These are phyloP conservation scores for Coccomyxa sp. DNA, from an alignment of 139 green algal genomes.

Conservation along the genomic window DNA sequence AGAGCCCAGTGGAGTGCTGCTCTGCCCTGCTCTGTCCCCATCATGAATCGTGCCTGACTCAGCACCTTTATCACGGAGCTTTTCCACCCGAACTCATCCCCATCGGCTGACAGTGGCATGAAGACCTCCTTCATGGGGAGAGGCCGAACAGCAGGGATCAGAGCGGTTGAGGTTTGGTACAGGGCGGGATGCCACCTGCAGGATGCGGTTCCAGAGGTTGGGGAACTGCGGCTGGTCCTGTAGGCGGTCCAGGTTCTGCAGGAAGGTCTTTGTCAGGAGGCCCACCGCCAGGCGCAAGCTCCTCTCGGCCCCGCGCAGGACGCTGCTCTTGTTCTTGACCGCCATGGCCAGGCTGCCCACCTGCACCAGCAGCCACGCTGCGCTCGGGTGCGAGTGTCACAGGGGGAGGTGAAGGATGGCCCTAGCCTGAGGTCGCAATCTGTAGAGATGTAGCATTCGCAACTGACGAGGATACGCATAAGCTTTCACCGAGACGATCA, in stretches of 20 bases:
- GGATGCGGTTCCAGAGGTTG: constrained; percentile 42
- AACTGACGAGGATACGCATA: too few relatives aligned
- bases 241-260: constrained; percentile 46
- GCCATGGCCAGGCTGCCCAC: constrained; percentile 32
- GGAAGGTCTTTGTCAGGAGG: constrained; percentile 64
- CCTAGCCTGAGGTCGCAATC: too few relatives aligned
- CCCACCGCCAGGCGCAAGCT: constrained; percentile 50
- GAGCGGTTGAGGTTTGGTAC: neutral
- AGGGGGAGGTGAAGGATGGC: too few relatives aligned
- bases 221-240: constrained; percentile 39
- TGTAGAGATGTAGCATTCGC: too few relatives aligned
- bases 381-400: too few relatives aligned
- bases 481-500: too few relatives aligned
- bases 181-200: constrained; percentile 15
- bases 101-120: neutral
- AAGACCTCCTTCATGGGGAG: neutral
- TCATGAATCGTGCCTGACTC: neutral
- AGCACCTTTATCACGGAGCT: constrained; percentile 18
- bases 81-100: constrained; percentile 31
- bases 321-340: neutral
- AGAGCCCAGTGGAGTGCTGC: neutral
- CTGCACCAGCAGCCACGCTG: too few relatives aligned
- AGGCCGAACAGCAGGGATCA: neutral
- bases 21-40: too few relatives aligned
- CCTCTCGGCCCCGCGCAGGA: constrained; percentile 5